Conservation (phyloP, 257 asterid genomes). For the Solanum gandarillasii region DNA sequence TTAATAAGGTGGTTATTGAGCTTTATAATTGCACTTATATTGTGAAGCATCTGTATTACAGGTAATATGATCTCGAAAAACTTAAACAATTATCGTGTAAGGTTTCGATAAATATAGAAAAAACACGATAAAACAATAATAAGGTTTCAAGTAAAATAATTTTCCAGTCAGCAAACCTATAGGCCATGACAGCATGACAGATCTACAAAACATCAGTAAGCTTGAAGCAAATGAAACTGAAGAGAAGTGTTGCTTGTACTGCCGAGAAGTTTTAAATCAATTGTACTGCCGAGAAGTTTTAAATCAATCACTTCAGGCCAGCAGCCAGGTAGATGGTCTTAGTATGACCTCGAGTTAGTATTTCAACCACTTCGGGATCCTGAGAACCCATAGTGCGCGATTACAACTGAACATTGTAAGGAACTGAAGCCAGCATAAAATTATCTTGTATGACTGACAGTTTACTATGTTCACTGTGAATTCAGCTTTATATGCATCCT, state of each 20-base stretch:
- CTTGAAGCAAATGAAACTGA: not conserved
- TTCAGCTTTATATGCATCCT: not conserved
- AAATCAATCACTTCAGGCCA: not conserved
- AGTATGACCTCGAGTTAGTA: not conserved
- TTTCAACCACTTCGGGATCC: not conserved
- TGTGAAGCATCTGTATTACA: not conserved
- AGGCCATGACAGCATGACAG: not conserved
- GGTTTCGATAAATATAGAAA: not conserved
- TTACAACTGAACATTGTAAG: not conserved
- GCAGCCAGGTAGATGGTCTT: not conserved
- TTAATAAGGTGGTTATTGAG: not conserved
- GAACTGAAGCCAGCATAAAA: not conserved
- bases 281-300: not conserved
- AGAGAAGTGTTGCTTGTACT: not conserved
- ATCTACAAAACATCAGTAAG: not conserved
- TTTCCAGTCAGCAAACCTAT: not conserved
- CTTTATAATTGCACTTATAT: not conserved
- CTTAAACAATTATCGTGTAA: not conserved
- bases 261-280: not conserved
- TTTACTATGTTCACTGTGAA: not conserved
- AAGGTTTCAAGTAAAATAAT: not conserved
- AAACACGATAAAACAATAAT: not conserved
- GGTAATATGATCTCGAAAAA: not conserved
- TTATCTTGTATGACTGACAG: not conserved
- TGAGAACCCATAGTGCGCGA: not conserved